A percentile compares a stretch with the other conserved stretches of the same genome.
Evolutionary conservation across 2,329 filamentous ascomycete genomes (phyloP).

Genomic region (Hypoxylon sp.): DNA sequence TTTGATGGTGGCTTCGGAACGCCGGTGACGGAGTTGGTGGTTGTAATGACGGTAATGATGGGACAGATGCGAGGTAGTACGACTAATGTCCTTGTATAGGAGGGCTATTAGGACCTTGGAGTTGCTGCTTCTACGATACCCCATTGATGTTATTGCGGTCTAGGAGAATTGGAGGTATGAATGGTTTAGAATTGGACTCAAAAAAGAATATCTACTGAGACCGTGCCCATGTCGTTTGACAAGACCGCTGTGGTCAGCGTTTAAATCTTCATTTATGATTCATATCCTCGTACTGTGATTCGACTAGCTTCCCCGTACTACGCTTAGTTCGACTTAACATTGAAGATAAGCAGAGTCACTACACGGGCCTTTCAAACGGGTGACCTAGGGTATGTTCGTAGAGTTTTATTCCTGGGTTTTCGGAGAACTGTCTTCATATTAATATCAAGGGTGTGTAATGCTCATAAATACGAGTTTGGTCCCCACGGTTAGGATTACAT

Average conservation of each 20-base stretch:
- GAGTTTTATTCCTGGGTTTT: neutral
- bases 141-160: slow-evolving; percentile 29
- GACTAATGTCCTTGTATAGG: slow-evolving; percentile 12
- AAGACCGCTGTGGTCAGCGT: slow-evolving; percentile 4
- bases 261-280: neutral
- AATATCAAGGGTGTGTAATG: neutral
- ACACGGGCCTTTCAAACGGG: neutral
- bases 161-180: slow-evolving; percentile 12
- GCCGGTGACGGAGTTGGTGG: slow-evolving; percentile 4
- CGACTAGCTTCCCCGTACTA: neutral
- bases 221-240: slow-evolving; percentile 4
- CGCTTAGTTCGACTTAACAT: neutral
- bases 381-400: neutral
- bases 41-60: slow-evolving; percentile 36
- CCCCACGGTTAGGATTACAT: neutral
- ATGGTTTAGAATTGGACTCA: slow-evolving; percentile 13
- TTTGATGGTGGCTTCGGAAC: neutral
- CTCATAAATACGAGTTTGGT: neutral
- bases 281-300: neutral
- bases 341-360: neutral
- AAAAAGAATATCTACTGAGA: slow-evolving; percentile 9
- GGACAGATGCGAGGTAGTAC: slow-evolving; percentile 18
- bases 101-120: slow-evolving; percentile 9
- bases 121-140: slow-evolving; percentile 34
- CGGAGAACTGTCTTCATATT: neutral